Evolutionary conservation across 2,329 filamentous ascomycete genomes (phyloP).

Genomic region (Xylaria arbuscula): DNA sequence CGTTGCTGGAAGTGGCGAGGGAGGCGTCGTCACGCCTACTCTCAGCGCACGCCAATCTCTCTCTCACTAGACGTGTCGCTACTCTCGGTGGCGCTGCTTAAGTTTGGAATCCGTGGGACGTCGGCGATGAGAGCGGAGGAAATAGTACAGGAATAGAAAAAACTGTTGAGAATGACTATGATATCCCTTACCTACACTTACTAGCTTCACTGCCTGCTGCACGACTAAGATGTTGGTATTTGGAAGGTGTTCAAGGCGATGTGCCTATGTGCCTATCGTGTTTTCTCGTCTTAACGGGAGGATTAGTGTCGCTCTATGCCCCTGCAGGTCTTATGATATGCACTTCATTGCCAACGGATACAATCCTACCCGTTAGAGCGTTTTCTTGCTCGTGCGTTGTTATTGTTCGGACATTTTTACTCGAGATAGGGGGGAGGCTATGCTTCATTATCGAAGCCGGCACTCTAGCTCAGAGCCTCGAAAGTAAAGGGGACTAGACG

Average conservation of each 20-base stretch:
- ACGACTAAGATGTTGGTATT: not conserved
- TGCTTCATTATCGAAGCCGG: not conserved
- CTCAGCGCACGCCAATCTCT: not conserved
- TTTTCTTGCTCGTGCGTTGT: not conserved
- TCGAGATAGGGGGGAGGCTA: not conserved
- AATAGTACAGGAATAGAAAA: not conserved
- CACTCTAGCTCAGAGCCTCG: not conserved
- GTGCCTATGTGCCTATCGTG: not conserved
- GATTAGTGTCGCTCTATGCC: not conserved
- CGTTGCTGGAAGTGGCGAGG: not conserved
- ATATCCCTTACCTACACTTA: not conserved
- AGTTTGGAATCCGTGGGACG: not conserved
- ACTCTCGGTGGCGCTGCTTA: not conserved
- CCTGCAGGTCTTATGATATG: not conserved
- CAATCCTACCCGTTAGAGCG: not conserved
- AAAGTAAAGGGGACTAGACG: not conserved
- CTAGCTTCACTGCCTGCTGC: not conserved
- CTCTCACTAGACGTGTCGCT: not conserved
- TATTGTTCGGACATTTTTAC: not conserved
- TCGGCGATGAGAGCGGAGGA: not conserved
- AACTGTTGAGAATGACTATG: not conserved
- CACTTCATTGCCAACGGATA: not conserved
- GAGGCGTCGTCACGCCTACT: not conserved
- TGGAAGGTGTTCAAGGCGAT: slow-evolving; percentile 6
- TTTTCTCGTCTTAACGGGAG: not conserved